Percentiles rank a stretch among this genome's conserved stretches.
These are phyloP conservation scores for Exophiala aquamarina DNA, from an alignment of 2,329 filamentous ascomycete species.

Conservation along the genomic window DNA sequence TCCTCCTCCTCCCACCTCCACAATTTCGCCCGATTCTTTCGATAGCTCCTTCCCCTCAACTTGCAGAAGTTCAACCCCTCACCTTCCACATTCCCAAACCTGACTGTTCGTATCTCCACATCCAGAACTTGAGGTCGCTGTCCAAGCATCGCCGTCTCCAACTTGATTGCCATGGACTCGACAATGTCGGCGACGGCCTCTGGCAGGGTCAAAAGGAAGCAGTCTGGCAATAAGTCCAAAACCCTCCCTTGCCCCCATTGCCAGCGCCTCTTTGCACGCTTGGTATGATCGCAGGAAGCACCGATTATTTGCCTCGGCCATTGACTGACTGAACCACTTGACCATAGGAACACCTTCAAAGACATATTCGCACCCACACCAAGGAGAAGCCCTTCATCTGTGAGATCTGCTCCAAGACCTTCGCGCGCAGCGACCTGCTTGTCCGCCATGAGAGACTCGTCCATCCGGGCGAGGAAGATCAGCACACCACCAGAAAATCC, in stretches of 20 bases:
- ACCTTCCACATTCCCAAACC: too few relatives aligned
- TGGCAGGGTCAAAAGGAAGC: constrained; percentile 26
- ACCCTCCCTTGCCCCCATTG: constrained; percentile 50
- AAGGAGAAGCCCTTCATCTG: constrained; percentile 53
- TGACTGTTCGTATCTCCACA: too few relatives aligned
- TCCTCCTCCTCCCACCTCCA: too few relatives aligned
- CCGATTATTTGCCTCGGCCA: constrained; percentile 8
- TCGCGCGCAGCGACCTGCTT: constrained; percentile 49
- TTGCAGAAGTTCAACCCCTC: too few relatives aligned
- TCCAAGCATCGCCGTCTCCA: too few relatives aligned
- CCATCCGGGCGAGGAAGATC: constrained; percentile 42
- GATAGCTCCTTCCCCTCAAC: too few relatives aligned
- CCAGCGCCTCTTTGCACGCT: constrained; percentile 47
- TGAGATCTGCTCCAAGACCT: constrained; percentile 50
- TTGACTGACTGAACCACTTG: constrained; percentile 7
- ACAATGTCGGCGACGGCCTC: constrained; percentile 17
- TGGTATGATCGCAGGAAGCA: constrained; percentile 27
- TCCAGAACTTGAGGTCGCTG: too few relatives aligned
- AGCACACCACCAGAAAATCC: constrained; percentile 28
- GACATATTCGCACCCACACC: constrained; percentile 52
- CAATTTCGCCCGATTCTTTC: too few relatives aligned
- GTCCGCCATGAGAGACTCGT: constrained; percentile 52
- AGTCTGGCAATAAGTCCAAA: constrained; percentile 41
- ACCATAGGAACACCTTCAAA: constrained; percentile 49
- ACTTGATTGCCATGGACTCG: constrained; percentile 16